Base-by-base conservation (phyloP, 2,329 filamentous ascomycete genomes). In the Fusarium sp. region DNA sequence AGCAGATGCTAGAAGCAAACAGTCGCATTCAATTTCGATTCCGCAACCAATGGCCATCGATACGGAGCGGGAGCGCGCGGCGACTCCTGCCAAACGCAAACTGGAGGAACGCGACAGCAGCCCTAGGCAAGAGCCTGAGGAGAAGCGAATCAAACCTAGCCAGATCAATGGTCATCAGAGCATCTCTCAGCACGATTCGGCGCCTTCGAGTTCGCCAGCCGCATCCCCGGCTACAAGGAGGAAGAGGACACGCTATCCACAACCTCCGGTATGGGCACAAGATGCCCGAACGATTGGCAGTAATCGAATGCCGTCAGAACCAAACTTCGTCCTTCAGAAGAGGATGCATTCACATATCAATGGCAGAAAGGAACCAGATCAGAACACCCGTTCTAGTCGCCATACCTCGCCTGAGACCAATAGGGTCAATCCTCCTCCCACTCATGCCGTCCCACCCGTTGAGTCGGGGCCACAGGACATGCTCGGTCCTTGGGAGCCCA, bases 401-500 rank as follows among this genome's bases (percentile, higher is more conserved):
- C 78, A 45, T 81, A 80, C 59, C 67, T 50, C 73, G 69, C 67
- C 66, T 30, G 67, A 69, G 45, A 55, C 71, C 57, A 65, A 49
- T 62, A 72, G 38, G 65, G 65, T 60, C 55, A 56, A 70, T 67
- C 50, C 63, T 74, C 12, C 56, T 11, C 7, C 44, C 28, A 42
- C 47, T 39, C 56, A 55, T 20, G 20, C 51, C 9, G 65, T 73
- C 0, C 65, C 76, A 19, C 69, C 73, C 6, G 57, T 62, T 55
- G 70, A 79, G 39, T 50, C 77, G 40, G 73, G 70, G 1, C 71
- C 77, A 2, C 73, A 76, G 38, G 77, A 77, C 20, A 70, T 81
- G 23, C 76, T 89, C 5, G 86, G 86, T 0, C 81, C 83, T 1
- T 91, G 89, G 88, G 89, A 91, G 71, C 79, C 83, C 23, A 87